Evolutionary conservation across 1,284 basidiomycete genomes (phyloP), one percentile per base, ranked within the genome.

Genomic region (Heterobasidion annosum): DNA sequence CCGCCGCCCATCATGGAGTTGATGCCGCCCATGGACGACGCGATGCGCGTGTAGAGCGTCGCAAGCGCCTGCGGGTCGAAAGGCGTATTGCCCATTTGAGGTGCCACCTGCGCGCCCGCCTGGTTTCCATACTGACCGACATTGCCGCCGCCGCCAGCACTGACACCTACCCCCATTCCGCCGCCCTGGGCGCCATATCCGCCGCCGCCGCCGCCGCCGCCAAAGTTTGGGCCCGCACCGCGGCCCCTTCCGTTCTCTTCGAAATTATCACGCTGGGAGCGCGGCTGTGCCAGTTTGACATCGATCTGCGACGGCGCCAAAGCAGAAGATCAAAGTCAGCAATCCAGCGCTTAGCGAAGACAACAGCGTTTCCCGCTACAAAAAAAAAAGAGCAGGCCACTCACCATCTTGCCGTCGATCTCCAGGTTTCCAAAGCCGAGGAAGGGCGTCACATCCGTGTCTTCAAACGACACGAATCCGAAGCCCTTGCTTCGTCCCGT

Each of bases 401-500:
- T 58, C 61, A 93, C 92, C 67, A 91, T 68, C 73, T 94, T 93
- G n/a, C 92, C 93, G 64, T 96, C 93, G 56, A 96, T 88, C 65
- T 92, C 88, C 33, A 95, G 76, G 59, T 91, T 89, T 9, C 88
- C 88, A 56, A 91, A 88, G 6, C 86, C 86, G 60, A 95, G 83
- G 66, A 93, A 86, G 34, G 84, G 84, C 57, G 92, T 85, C 44
- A 95, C 91, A 59, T 89, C 84, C 8, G 86, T 85, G 60, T 95
- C 91, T 65, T 94, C 90, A 63, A 98, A 97, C 0, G 93, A 97
- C 18, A 99, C 88, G 66, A 99, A 99, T 0, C 97, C 97, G 63
- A 98, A 99, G 5, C 97, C 97, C 68, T 99, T 96, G 70, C 91
- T 94, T 50, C 95, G 75, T 35, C 91, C 91, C 15, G 93, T 98